Conservation (phyloP, 1,284 basidiomycete species). For the Ustilago hordei region DNA sequence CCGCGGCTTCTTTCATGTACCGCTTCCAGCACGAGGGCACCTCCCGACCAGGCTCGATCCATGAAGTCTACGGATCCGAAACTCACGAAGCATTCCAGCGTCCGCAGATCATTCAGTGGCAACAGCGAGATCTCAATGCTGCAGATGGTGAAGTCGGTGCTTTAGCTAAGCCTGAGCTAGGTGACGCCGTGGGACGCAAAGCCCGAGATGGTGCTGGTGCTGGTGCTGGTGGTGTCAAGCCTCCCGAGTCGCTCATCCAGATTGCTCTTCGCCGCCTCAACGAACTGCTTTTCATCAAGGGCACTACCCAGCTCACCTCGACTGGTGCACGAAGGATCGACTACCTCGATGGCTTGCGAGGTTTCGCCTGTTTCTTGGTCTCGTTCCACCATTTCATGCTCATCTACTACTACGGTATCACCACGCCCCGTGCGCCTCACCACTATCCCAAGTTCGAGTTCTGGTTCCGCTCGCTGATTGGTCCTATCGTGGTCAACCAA, state of each 20-base stretch:
- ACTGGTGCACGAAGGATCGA: constrained; percentile 59
- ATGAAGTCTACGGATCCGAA: constrained; percentile 32
- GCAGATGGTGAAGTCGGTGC: constrained; percentile 52
- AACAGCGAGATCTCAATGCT: constrained; percentile 48
- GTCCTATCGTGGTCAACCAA: constrained; percentile 57
- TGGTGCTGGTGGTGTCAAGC: constrained; percentile 25
- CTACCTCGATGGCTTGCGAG: constrained; percentile 62
- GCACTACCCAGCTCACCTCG: constrained; percentile 48
- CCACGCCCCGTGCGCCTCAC: constrained; percentile 39
- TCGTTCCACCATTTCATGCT: constrained; percentile 65
- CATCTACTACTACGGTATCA: constrained; percentile 61
- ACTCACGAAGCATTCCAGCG: constrained; percentile 38
- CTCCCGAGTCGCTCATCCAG: constrained; percentile 38
- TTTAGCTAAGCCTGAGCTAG: constrained; percentile 49
- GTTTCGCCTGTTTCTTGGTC: constrained; percentile 63
- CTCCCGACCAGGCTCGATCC: constrained; percentile 32
- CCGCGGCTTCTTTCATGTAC: constrained; percentile 24
- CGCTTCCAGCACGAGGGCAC: constrained; percentile 51
- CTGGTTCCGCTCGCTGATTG: constrained; percentile 57
- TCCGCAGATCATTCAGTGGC: constrained; percentile 59
- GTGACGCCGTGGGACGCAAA: constrained; percentile 45
- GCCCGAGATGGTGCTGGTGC: constrained; percentile 37
- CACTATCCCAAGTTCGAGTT: constrained; percentile 58
- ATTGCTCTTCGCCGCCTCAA: constrained; percentile 22
- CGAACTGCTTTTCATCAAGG: constrained; percentile 54